Conservation (phyloP, 2,329 filamentous ascomycete species). For the Incumbomyces delicatus region DNA sequence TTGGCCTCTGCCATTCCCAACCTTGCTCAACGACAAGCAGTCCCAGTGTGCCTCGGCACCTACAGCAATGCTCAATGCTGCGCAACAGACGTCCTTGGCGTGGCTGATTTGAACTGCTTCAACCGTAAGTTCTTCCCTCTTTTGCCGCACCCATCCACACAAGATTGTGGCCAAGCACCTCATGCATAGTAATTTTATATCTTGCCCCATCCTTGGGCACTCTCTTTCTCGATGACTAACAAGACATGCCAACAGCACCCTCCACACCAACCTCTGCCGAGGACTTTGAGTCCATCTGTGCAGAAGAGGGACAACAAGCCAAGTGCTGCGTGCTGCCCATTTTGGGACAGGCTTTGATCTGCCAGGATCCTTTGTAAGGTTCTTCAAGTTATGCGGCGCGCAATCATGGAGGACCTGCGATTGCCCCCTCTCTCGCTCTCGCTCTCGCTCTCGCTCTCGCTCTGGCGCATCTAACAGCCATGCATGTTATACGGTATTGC, state of each 20-base stretch:
- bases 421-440: too few relatives aligned
- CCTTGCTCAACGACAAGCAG: constrained; percentile 11
- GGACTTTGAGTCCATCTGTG: constrained; percentile 39
- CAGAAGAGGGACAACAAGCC: constrained; percentile 43
- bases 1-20: constrained; percentile 17
- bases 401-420: too few relatives aligned
- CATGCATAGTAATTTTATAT: too few relatives aligned
- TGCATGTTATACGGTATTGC: too few relatives aligned
- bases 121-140: constrained; percentile 37
- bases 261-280: constrained; percentile 29
- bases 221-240: neutral
- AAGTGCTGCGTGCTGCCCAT: constrained; percentile 50
- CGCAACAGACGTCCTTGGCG: constrained; percentile 50
- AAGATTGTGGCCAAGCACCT: neutral
- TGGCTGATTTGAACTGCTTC: constrained; percentile 49
- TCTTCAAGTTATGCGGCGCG: too few relatives aligned
- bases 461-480: too few relatives aligned
- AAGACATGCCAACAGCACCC: constrained; percentile 7
- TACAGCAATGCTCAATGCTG: constrained; percentile 44
- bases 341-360: neutral
- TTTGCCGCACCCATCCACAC: neutral
- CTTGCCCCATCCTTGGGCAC: too few relatives aligned
- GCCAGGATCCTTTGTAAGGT: neutral
- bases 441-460: too few relatives aligned
- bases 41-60: constrained; percentile 13